Conservation (phyloP, 805 yeast genomes). For the Blastobotrys chiropterorum region DNA sequence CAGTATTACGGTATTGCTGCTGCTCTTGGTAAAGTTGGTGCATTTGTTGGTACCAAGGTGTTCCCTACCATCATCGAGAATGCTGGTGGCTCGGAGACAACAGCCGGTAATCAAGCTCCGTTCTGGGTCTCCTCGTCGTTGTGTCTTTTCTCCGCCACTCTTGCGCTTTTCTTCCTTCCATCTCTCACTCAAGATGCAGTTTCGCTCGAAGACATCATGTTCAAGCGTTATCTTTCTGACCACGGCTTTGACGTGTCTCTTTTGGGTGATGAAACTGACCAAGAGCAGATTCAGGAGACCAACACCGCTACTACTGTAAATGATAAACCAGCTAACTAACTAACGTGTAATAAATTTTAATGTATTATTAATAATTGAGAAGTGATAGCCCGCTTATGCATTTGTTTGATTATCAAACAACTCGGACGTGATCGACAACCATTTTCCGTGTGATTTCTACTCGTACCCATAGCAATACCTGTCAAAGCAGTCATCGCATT, state of each 20-base stretch:
- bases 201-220: constrained; percentile 66
- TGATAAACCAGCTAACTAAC: too few species aligned
- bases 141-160: constrained; percentile 62
- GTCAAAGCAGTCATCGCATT: constrained; percentile 67
- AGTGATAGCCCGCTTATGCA: too few species aligned
- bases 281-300: too few species aligned
- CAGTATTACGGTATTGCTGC: constrained; percentile 89
- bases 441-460: too few species aligned
- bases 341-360: not conserved
- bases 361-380: not conserved
- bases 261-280: constrained; percentile 54
- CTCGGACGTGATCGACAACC: too few species aligned
- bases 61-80: constrained; percentile 73
- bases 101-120: constrained; percentile 63
- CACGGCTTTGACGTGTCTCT: constrained; percentile 65
- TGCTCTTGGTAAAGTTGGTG: constrained; percentile 88
- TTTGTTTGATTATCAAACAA: too few species aligned
- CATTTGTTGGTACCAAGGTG: constrained; percentile 82
- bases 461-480: constrained; percentile 52
- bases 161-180: constrained; percentile 71
- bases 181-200: constrained; percentile 79
- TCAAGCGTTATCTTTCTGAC: constrained; percentile 56
- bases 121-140: constrained; percentile 77
- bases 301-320: not conserved
- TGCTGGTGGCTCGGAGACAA: constrained; percentile 44